Conservation (phyloP, 345 rosid species). For the Nephelium lappaceum region DNA sequence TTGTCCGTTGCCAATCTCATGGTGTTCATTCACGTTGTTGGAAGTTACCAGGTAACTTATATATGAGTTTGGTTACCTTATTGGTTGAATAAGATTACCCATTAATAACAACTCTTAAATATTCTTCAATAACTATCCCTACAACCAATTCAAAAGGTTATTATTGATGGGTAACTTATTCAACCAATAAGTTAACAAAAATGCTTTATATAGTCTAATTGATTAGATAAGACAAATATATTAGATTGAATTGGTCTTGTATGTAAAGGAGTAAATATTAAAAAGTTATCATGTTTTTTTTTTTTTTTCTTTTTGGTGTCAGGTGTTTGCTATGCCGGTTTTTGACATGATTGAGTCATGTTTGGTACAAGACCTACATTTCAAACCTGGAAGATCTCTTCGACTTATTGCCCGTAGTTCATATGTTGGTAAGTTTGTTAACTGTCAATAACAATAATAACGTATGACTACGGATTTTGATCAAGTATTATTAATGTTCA, state of each 20-base stretch:
- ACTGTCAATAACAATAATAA: neutral
- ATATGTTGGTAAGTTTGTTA: conserved; percentile 43
- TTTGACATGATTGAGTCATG: conserved; percentile 52
- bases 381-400: conserved; percentile 36
- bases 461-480: no score
- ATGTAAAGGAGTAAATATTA: neutral
- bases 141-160: no score
- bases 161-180: no score
- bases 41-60: conserved; percentile 56
- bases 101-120: no score
- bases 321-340: conserved; percentile 58
- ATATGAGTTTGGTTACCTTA: no score
- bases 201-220: neutral
- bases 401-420: conserved; percentile 41
- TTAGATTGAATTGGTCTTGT: neutral
- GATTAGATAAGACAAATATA: neutral
- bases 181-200: no score
- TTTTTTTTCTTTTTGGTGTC: neutral
- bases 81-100: no score
- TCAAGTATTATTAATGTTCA: no score
- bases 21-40: conserved; percentile 58
- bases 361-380: conserved; percentile 34
- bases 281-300: no score
- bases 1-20: conserved; percentile 47
- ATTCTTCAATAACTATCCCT: no score